These are phyloP conservation scores for Sporobolomyces phaffii DNA, from an alignment of 768 basidiomycete genomes.

Conservation along the genomic window DNA sequence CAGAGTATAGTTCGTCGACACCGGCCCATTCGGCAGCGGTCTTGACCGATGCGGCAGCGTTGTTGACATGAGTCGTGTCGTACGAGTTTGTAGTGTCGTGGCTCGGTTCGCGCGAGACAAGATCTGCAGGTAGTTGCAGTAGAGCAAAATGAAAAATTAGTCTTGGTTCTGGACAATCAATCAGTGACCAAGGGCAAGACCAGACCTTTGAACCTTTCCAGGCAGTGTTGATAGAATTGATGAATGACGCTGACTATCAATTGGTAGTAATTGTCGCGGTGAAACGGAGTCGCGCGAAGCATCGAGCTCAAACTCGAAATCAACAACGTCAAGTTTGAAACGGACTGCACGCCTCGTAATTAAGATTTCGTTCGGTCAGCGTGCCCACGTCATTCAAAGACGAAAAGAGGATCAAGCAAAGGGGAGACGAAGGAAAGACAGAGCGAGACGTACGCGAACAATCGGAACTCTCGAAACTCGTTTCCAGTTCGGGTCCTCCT, in stretches of 20 bases:
- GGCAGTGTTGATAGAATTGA: conserved; percentile 91
- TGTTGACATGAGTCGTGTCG: not conserved
- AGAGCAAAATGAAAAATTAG: no score
- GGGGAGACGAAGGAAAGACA: not conserved
- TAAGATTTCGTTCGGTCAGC: no score
- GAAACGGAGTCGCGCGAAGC: conserved; percentile 86
- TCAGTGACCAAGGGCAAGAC: conserved; percentile 46
- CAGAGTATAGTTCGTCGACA: conserved; percentile 66
- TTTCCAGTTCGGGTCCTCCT: conserved; percentile 65
- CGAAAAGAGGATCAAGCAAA: not conserved
- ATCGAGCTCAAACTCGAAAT: conserved; percentile 87
- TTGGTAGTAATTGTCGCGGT: conserved; percentile 88
- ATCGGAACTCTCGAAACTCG: conserved; percentile 66
- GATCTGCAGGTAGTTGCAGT: no score
- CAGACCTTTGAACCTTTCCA: conserved; percentile 73
- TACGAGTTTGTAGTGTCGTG: not conserved
- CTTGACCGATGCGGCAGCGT: conserved; percentile 52
- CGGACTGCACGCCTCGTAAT: no score
- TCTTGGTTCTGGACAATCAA: conserved; percentile 5
- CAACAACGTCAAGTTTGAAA: conserved; percentile 75
- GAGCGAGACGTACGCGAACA: conserved; percentile 57
- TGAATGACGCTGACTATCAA: conserved; percentile 88
- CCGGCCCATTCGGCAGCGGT: conserved; percentile 69
- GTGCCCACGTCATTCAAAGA: no score
- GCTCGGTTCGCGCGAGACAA: conserved; percentile 47